These are phyloP conservation scores for Coemansia sp. DNA, from an alignment of 192 early-diverging fungal species.

Conservation along the genomic window DNA sequence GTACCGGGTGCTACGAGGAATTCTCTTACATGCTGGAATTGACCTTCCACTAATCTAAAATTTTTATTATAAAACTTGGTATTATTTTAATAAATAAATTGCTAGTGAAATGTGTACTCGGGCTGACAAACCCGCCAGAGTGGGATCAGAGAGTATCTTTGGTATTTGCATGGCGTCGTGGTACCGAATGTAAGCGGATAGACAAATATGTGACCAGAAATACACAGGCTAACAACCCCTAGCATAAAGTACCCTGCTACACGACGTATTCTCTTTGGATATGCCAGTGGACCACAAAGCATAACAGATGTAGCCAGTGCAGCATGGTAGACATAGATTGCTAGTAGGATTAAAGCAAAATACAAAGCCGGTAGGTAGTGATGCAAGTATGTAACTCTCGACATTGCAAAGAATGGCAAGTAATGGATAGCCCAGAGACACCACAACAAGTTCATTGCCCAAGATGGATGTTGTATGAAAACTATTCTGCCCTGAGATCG, in stretches of 20 bases:
- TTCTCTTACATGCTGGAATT: constrained; percentile 26
- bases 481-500: constrained; percentile 15
- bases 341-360: constrained; percentile 63
- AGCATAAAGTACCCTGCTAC: background rate
- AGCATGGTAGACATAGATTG: constrained; percentile 17
- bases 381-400: constrained; percentile 72
- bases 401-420: constrained; percentile 68
- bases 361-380: constrained; percentile 75
- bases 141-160: constrained; percentile 5
- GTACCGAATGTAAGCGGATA: constrained; percentile 36
- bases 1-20: constrained; percentile 27
- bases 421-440: constrained; percentile 67
- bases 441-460: constrained; percentile 28
- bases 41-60: constrained; percentile 22
- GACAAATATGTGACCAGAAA: constrained; percentile 6
- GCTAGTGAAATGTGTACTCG: constrained; percentile 11
- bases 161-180: constrained; percentile 10
- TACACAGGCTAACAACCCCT: background rate
- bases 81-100: constrained; percentile 5
- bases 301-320: background rate
- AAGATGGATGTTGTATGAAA: background rate
- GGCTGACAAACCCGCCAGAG: constrained; percentile 12
- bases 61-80: background rate
- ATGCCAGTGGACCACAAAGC: background rate
- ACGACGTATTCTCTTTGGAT: background rate